These are phyloP conservation scores for Platanthera guangdongensis DNA, from an alignment of 106 monocot species.

Conservation along the genomic window DNA sequence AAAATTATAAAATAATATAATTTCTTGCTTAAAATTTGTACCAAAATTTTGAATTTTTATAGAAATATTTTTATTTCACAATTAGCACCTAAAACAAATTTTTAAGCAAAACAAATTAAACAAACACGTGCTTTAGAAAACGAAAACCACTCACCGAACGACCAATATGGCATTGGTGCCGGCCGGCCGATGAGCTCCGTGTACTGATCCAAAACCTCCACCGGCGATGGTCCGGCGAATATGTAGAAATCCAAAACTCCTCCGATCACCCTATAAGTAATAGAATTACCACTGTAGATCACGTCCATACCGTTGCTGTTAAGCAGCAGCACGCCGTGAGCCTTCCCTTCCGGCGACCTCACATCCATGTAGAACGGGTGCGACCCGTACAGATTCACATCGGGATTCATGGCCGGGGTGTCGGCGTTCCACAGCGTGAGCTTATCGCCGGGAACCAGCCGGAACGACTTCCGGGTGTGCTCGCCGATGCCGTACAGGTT, in stretches of 20 bases:
- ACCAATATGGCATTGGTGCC: constrained; percentile 60
- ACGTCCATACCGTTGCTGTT: constrained; percentile 69
- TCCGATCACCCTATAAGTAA: constrained; percentile 59
- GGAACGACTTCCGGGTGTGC: constrained; percentile 49
- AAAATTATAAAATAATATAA: neutral
- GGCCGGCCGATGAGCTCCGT: constrained; percentile 48
- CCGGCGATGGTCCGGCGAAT: constrained; percentile 42
- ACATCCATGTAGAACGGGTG: constrained; percentile 79
- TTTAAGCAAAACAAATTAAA: too few species aligned
- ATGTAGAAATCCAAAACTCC: constrained; percentile 52
- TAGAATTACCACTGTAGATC: constrained; percentile 19
- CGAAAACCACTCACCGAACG: constrained; percentile 42
- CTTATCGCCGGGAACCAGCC: constrained; percentile 34
- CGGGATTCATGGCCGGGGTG: constrained; percentile 12
- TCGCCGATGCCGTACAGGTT: constrained; percentile 52
- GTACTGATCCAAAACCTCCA: constrained; percentile 42
- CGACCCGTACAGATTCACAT: constrained; percentile 59
- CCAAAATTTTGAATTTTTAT: neutral
- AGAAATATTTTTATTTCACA: too few species aligned
- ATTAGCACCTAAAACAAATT: too few species aligned
- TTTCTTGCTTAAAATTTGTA: neutral
- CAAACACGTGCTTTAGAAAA: neutral
- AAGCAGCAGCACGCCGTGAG: constrained; percentile 46
- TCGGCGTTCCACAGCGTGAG: constrained; percentile 67
- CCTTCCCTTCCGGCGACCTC: constrained; percentile 13